Evolutionary conservation across 2,329 filamentous ascomycete species (phyloP), one percentile per base, ranked within the genome.

Genomic region (Colletotrichum sp.): DNA sequence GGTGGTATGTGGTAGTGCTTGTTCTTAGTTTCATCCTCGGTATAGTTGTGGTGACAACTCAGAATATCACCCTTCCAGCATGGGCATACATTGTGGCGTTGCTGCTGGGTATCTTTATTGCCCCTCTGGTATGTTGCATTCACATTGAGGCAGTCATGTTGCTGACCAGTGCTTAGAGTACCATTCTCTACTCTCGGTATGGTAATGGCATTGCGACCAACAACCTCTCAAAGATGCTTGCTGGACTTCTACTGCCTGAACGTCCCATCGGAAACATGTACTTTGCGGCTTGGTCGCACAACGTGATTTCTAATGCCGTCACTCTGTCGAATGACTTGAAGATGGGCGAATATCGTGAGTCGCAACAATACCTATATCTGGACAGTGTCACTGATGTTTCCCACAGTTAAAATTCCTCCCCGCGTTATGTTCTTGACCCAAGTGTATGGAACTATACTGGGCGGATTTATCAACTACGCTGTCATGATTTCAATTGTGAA

Each of bases 181-280:
- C 84, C 0, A 78, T 91, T 4, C 83, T 91, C 0, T 90, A 87
- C 72, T 87, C 88, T 4, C 84, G 88, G 1, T 91, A 84, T 55
- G 90, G 90, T 12, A 91, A 89, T 61, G 90, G 90, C 15, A 91
- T 91, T 38, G 88, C 89, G 9, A 91, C 89, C 4, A 91, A 91
- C 79, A 90, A 91, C 71, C 74, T 92, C 52, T 91, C 89, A 24
- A 91, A 91, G 77, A 89, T 91, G 89, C 74, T 91, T 64, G 89
- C 86, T 1, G 89, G 89, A 66, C 82, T 90, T 5, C 81, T 89
- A 73, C 77, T 90, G 4, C 89, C 89, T 3, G 87, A 85, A 3
- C 85, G 87, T 2, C 89, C 89, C 1, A 78, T 91, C 6, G 89
- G 88, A 4, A 91, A 91, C 80, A 89, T 91, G 87, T 91, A 91